These are phyloP conservation scores for Trematosphaeria pertusa DNA, from an alignment of 2,329 filamentous ascomycete species.

Conservation along the genomic window DNA sequence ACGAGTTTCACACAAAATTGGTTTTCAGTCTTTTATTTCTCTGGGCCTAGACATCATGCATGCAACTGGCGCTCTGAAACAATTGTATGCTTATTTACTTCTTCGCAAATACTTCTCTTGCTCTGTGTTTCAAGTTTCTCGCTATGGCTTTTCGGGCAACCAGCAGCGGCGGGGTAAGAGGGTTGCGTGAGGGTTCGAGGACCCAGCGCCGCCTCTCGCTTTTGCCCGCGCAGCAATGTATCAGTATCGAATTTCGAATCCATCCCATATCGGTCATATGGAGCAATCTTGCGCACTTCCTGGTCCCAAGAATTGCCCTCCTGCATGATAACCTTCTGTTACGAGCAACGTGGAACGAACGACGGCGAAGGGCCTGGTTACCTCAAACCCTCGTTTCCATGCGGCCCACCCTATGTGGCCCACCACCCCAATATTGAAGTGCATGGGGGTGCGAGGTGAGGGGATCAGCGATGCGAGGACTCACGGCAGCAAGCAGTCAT, in stretches of 20 bases:
- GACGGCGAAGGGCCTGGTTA: conserved; percentile 22
- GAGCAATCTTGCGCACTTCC: neutral
- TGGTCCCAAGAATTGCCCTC: neutral
- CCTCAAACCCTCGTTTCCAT: conserved; percentile 19
- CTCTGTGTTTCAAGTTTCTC: conserved; percentile 9
- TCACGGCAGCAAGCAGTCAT: conserved; percentile 1
- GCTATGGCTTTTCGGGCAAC: conserved; percentile 5
- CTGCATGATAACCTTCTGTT: too few relatives aligned
- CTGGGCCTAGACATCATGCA: conserved; percentile 34
- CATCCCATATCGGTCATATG: neutral
- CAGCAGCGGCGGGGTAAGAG: neutral
- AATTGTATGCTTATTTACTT: conserved; percentile 21
- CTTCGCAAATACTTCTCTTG: conserved; percentile 9
- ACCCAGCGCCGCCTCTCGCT: neutral
- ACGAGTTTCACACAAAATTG: conserved; percentile 19
- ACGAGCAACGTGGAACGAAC: conserved; percentile 41
- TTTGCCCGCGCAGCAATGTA: neutral
- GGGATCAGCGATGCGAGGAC: neutral
- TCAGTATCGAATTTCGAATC: neutral
- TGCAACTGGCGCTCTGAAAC: conserved; percentile 39
- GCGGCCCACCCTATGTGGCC: conserved; percentile 18
- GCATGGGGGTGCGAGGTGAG: conserved; percentile 3
- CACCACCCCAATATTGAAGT: conserved; percentile 2
- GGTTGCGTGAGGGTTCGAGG: neutral
- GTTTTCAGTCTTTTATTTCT: conserved; percentile 17